These are phyloP conservation scores for Triglochin maritima DNA, from an alignment of 106 monocot genomes.

Conservation along the genomic window DNA sequence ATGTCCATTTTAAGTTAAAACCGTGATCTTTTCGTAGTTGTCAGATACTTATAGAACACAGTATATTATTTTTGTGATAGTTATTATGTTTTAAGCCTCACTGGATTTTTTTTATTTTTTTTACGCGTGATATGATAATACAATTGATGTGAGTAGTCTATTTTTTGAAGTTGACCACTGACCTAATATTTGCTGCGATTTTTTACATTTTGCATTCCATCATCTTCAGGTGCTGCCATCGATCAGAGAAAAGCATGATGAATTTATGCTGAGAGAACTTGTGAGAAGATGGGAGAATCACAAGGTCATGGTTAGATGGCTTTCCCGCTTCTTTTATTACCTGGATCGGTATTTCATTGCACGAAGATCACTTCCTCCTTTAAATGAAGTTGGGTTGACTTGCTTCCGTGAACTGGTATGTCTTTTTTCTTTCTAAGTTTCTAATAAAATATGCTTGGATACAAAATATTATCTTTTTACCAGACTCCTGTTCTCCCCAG, in stretches of 20 bases:
- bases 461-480: neutral
- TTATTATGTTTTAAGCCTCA: too few species aligned
- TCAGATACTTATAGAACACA: neutral
- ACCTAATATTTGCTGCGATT: too few species aligned
- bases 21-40: neutral
- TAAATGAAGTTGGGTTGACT: conserved; percentile 49
- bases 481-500: too few species aligned
- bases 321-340: conserved; percentile 59
- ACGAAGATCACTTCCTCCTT: conserved; percentile 45
- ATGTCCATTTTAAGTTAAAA: neutral
- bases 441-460: neutral
- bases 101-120: too few species aligned
- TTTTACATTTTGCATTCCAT: neutral
- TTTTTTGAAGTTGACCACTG: too few species aligned
- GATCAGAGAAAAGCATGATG: conserved; percentile 64
- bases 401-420: conserved; percentile 57
- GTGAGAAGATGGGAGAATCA: conserved; percentile 66
- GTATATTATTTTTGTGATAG: too few species aligned
- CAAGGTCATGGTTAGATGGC: conserved; percentile 69
- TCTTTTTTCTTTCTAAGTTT: neutral
- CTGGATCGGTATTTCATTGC: conserved; percentile 61
- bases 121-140: too few species aligned
- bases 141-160: too few species aligned
- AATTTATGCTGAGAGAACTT: conserved; percentile 65
- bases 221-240: conserved; percentile 51